These are phyloP conservation scores for Naganishia liquefaciens DNA, from an alignment of 1,284 basidiomycete genomes.

Conservation along the genomic window DNA sequence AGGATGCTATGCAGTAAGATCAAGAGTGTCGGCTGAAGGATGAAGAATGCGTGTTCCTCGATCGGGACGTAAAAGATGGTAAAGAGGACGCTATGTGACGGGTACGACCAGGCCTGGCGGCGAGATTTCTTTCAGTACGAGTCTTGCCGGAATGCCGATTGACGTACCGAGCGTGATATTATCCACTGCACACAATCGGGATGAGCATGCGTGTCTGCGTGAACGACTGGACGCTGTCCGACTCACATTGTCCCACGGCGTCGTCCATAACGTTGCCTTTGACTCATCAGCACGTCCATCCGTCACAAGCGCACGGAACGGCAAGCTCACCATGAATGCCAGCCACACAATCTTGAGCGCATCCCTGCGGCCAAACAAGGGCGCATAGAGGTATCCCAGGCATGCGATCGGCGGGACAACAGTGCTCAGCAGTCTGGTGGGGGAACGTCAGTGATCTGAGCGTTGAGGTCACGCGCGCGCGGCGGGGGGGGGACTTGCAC, in stretches of 20 bases:
- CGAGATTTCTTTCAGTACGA: constrained; percentile 4
- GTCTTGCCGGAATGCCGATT: constrained; percentile 35
- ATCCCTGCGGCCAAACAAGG: constrained; percentile 44
- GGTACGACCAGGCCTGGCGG: constrained; percentile 43
- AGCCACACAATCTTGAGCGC: constrained; percentile 43
- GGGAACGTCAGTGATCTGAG: not conserved
- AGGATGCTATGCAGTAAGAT: constrained; percentile 41
- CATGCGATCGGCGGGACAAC: constrained; percentile 43
- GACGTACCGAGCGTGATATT: constrained; percentile 22
- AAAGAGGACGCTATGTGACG: constrained; percentile 39
- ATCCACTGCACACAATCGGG: constrained; percentile 27
- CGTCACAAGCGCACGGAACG: too few species aligned
- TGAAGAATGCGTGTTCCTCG: constrained; percentile 50
- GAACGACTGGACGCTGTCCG: not conserved
- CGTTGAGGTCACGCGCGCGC: too few species aligned
- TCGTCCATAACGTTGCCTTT: constrained; percentile 47
- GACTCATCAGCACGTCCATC: not conserved
- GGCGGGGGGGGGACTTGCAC: constrained; percentile 21
- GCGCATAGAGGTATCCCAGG: constrained; percentile 39
- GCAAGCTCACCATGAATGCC: constrained; percentile 38
- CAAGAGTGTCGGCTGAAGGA: constrained; percentile 45
- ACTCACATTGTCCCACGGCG: constrained; percentile 50
- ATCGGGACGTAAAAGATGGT: constrained; percentile 43
- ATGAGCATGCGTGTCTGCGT: not conserved
- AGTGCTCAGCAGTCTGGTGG: constrained; percentile 41